phyloP scores from a whole-genome alignment of 805 yeast genomes.

The Candida andamanensis region DNA sequence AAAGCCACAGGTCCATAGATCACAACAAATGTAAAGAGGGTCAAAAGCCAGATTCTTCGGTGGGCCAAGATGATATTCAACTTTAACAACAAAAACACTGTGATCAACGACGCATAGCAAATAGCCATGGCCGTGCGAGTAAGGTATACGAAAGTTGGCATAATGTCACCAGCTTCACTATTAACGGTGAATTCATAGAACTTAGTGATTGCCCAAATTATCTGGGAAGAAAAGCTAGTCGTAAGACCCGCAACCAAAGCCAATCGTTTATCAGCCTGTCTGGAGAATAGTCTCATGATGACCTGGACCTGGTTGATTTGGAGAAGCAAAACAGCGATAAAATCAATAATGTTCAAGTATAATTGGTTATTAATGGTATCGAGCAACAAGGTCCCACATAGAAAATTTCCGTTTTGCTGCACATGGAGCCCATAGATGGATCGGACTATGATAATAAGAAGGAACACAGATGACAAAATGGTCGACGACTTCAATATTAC shows the following conservation, averaged over 20 bases:
- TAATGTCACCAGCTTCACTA: conserved; percentile 47
- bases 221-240: conserved; percentile 51
- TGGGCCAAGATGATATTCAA: conserved; percentile 46
- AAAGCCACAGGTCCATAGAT: conserved; percentile 61
- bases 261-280: conserved; percentile 63
- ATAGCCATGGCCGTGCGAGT: conserved; percentile 67
- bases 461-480: conserved; percentile 48
- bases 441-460: conserved; percentile 45
- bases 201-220: conserved; percentile 65
- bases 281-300: conserved; percentile 58
- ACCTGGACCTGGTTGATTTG: conserved; percentile 70
- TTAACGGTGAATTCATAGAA: conserved; percentile 35
- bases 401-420: conserved; percentile 43
- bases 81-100: conserved; percentile 51
- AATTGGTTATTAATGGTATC: conserved; percentile 38
- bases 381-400: conserved; percentile 42
- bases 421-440: conserved; percentile 40
- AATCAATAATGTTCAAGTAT: conserved; percentile 51
- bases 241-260: conserved; percentile 55
- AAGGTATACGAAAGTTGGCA: conserved; percentile 72
- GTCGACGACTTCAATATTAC: conserved; percentile 46
- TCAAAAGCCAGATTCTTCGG: conserved; percentile 47
- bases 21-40: conserved; percentile 50
- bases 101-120: conserved; percentile 60
- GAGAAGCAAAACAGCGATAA: conserved; percentile 51